Evolutionary conservation across 2,329 filamentous ascomycete species (phyloP).

Genomic region (Apiospora phragmitis): DNA sequence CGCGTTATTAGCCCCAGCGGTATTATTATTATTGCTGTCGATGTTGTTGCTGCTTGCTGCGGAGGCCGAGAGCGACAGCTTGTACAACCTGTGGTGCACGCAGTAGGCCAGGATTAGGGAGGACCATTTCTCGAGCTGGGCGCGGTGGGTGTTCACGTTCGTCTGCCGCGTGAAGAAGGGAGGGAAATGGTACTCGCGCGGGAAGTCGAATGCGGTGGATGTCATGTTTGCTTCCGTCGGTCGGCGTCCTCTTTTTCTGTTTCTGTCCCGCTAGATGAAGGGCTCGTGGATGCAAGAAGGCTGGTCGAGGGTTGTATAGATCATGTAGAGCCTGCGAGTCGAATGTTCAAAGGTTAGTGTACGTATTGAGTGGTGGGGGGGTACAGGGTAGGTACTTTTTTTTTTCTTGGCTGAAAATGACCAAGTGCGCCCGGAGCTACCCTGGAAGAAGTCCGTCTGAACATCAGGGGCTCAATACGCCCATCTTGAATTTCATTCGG

Average conservation of each 20-base stretch:
- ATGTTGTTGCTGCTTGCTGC: constrained; percentile 35
- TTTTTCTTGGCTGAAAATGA: background rate
- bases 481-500: background rate
- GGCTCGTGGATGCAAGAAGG: background rate
- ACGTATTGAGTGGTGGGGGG: background rate
- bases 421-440: constrained; percentile 4
- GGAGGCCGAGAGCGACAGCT: constrained; percentile 62
- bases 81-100: constrained; percentile 73
- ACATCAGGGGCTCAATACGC: background rate
- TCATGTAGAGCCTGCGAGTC: background rate
- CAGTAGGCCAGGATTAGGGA: constrained; percentile 82
- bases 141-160: constrained; percentile 70
- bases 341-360: background rate
- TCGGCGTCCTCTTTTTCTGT: background rate
- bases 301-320: background rate
- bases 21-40: constrained; percentile 35
- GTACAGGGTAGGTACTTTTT: background rate
- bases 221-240: background rate
- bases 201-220: constrained; percentile 51
- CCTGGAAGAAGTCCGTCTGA: constrained; percentile 4
- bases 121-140: constrained; percentile 85
- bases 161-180: constrained; percentile 84
- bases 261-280: background rate
- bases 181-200: constrained; percentile 72
- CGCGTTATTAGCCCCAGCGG: constrained; percentile 4